Evolutionary conservation across 306 rosid genomes (phyloP).

Genomic region (Nissolia schottii): DNA sequence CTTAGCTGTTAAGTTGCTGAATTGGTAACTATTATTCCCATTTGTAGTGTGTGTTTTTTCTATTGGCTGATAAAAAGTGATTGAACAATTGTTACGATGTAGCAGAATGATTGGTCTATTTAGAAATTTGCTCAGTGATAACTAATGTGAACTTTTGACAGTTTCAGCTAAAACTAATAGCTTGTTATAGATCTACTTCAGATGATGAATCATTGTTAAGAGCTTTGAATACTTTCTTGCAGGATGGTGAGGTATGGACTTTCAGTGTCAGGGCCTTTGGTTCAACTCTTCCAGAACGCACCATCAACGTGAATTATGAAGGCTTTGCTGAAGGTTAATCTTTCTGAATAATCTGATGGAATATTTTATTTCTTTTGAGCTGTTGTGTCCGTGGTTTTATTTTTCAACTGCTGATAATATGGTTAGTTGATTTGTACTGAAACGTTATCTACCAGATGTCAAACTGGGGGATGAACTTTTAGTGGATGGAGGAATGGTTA

Average conservation of each 20-base stretch:
- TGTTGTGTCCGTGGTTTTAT: not conserved
- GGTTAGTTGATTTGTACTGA: not conserved
- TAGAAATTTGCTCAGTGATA: not conserved
- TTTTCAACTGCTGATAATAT: not conserved
- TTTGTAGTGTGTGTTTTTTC: not conserved
- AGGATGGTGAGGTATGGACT: slow-evolving; percentile 98
- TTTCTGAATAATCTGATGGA: not conserved
- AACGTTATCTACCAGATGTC: slow-evolving; percentile 53
- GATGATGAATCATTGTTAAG: not conserved
- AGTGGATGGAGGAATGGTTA: slow-evolving; percentile 99
- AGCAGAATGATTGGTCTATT: not conserved
- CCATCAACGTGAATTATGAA: slow-evolving; percentile 79
- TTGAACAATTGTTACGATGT: not conserved
- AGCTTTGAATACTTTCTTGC: slow-evolving; percentile 17
- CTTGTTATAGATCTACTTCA: not conserved
- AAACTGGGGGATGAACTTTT: slow-evolving; percentile 93
- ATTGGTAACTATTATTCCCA: not conserved
- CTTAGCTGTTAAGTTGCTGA: not conserved
- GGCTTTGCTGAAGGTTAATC: slow-evolving; percentile 92
- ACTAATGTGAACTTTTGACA: not conserved
- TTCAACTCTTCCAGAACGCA: slow-evolving; percentile 72
- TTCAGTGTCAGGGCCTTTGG: slow-evolving; percentile 92
- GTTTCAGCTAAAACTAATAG: not conserved
- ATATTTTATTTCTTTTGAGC: not conserved
- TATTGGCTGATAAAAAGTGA: not conserved